Conservation (phyloP, 345 rosid genomes). For the Populus nigra region DNA sequence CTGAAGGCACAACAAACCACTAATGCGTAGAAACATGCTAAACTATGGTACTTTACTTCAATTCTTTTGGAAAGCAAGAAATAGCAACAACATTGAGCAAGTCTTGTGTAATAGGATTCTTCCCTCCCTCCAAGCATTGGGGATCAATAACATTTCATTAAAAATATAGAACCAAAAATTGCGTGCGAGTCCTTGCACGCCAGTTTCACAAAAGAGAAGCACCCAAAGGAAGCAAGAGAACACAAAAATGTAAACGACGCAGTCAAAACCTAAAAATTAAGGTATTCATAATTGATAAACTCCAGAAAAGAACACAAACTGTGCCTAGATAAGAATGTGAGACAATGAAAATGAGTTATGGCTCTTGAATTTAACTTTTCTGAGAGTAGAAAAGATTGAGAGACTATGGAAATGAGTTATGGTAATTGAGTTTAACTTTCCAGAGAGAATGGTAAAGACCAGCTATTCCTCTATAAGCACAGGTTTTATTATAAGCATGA, state of each 20-base stretch:
- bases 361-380: not conserved
- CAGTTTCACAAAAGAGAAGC: not conserved
- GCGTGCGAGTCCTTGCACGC: not conserved
- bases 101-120: not conserved
- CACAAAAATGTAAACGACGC: not conserved
- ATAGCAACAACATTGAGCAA: not conserved
- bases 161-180: not conserved
- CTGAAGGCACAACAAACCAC: not conserved
- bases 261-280: not conserved
- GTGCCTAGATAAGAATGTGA: not conserved
- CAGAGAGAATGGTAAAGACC: not conserved
- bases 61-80: not conserved
- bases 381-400: not conserved
- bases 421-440: not conserved
- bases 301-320: not conserved
- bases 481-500: not conserved
- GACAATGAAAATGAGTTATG: not conserved
- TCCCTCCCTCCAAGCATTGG: not conserved
- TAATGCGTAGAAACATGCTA: not conserved
- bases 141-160: not conserved
- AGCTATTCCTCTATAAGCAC: not conserved
- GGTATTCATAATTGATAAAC: not conserved
- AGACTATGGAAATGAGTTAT: not conserved
- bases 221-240: not conserved
- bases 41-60: not conserved